Conservation (phyloP, 495 filamentous ascomycete species). For the Aspergillus steynii region DNA sequence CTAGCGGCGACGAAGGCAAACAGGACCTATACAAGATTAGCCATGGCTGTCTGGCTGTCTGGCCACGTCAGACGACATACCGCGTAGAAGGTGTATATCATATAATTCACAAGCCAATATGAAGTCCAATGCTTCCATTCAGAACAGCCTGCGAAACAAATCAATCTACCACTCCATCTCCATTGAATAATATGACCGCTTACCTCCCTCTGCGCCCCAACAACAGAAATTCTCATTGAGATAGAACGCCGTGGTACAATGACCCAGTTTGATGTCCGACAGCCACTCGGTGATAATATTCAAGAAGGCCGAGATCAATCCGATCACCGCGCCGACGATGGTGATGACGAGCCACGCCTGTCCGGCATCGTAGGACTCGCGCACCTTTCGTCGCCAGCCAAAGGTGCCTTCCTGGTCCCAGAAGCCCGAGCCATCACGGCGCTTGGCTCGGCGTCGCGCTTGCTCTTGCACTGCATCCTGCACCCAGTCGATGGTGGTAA, state of each 20-base stretch:
- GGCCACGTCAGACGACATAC: conserved; percentile 45
- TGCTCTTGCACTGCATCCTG: conserved; percentile 95
- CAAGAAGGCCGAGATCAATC: conserved; percentile 86
- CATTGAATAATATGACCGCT: conserved; percentile 10
- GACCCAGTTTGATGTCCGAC: conserved; percentile 90
- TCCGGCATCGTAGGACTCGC: conserved; percentile 91
- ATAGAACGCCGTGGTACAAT: conserved; percentile 95
- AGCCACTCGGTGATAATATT: conserved; percentile 98
- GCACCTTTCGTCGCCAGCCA: conserved; percentile 80
- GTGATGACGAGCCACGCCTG: conserved; percentile 99
- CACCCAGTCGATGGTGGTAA: conserved; percentile 99
- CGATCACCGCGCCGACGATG: conserved; percentile 88
- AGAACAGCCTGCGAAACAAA: conserved; percentile 60
- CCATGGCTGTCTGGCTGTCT: not conserved
- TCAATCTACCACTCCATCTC: not conserved
- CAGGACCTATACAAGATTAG: conserved; percentile 55
- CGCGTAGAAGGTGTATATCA: conserved; percentile 86
- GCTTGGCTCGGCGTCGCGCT: conserved; percentile 70
- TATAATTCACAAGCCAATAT: conserved; percentile 75
- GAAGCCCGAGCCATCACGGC: conserved; percentile 71
- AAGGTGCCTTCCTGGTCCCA: conserved; percentile 70
- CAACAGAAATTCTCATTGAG: conserved; percentile 98
- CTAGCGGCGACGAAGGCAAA: conserved; percentile 82
- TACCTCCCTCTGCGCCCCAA: conserved; percentile 91
- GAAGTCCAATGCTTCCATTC: conserved; percentile 92